phyloP scores from a whole-genome alignment of 2,329 filamentous ascomycete genomes.

The Rachicladosporium sp. region DNA sequence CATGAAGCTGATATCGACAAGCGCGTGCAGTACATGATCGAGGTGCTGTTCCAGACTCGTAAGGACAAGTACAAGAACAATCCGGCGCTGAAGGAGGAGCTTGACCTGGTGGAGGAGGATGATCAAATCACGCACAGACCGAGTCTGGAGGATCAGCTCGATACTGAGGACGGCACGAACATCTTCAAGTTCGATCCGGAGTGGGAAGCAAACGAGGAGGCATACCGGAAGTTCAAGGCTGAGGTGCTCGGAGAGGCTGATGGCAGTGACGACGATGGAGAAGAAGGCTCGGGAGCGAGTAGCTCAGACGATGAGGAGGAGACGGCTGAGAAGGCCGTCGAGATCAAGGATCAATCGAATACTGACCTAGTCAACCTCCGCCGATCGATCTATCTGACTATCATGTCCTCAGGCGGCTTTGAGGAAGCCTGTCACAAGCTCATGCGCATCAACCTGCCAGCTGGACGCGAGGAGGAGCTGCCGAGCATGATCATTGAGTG shows the following conservation, averaged over 20 bases:
- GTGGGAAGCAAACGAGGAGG: slow-evolving; percentile 81
- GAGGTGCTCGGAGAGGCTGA: slow-evolving; percentile 76
- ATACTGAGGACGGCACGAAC: slow-evolving; percentile 78
- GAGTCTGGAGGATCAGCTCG: slow-evolving; percentile 70
- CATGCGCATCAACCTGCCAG: slow-evolving; percentile 73
- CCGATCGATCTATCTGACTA: slow-evolving; percentile 90
- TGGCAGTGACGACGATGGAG: slow-evolving; percentile 63
- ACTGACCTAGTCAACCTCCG: slow-evolving; percentile 88
- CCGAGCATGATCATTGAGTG: slow-evolving; percentile 97
- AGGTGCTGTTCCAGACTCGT: slow-evolving; percentile 90
- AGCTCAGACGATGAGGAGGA: slow-evolving; percentile 49
- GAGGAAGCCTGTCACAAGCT: slow-evolving; percentile 97
- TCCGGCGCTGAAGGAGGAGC: slow-evolving; percentile 75
- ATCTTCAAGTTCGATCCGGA: slow-evolving; percentile 90
- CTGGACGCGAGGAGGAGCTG: slow-evolving; percentile 76
- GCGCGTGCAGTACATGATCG: slow-evolving; percentile 98
- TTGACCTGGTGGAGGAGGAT: slow-evolving; percentile 93
- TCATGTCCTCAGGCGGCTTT: slow-evolving; percentile 91
- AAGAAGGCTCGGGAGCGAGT: slow-evolving; percentile 53
- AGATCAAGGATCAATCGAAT: slow-evolving; percentile 97
- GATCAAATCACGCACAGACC: slow-evolving; percentile 91
- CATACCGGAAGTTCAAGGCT: slow-evolving; percentile 79
- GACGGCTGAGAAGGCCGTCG: slow-evolving; percentile 63
- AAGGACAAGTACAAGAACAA: slow-evolving; percentile 97
- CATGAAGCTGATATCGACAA: slow-evolving; percentile 97